These are phyloP conservation scores for Centaurea solstitialis DNA, from an alignment of 129 eudicot genomes.

Conservation along the genomic window DNA sequence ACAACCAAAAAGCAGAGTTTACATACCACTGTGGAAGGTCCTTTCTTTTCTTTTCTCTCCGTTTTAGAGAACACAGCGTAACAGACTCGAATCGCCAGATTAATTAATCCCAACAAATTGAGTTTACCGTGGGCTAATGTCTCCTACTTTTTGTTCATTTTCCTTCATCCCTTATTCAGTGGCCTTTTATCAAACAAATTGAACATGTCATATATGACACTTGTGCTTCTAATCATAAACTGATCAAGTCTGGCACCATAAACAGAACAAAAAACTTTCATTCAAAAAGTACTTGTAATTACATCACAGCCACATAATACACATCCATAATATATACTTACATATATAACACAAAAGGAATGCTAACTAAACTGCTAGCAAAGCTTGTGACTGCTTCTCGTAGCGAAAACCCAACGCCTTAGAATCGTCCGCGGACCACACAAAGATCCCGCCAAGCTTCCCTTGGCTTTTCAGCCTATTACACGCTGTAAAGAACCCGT, in stretches of 20 bases:
- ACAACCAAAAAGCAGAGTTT: too few species aligned
- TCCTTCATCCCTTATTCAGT: not conserved
- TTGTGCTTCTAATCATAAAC: not conserved
- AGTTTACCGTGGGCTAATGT: too few species aligned
- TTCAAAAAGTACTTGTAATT: not conserved
- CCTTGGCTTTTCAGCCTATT: conserved; percentile 37
- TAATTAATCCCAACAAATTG: too few species aligned
- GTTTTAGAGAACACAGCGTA: too few species aligned
- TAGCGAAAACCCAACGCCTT: conserved; percentile 43
- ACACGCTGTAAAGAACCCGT: conserved; percentile 49
- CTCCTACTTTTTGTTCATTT: not conserved
- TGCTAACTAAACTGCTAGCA: not conserved
- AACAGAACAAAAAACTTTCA: not conserved
- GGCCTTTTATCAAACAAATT: not conserved
- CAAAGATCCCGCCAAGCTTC: conserved; percentile 49
- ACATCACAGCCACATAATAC: not conserved
- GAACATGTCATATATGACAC: not conserved
- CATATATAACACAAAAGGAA: not conserved
- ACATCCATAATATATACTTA: not conserved
- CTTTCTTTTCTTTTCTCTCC: too few species aligned
- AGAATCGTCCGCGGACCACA: conserved; percentile 48
- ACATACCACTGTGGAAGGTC: too few species aligned
- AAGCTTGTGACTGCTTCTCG: conserved; percentile 43
- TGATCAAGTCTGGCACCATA: not conserved
- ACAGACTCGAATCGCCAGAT: too few species aligned